phyloP scores from a whole-genome alignment of 2,329 filamentous ascomycete species.

The Venturia aucupariae region DNA sequence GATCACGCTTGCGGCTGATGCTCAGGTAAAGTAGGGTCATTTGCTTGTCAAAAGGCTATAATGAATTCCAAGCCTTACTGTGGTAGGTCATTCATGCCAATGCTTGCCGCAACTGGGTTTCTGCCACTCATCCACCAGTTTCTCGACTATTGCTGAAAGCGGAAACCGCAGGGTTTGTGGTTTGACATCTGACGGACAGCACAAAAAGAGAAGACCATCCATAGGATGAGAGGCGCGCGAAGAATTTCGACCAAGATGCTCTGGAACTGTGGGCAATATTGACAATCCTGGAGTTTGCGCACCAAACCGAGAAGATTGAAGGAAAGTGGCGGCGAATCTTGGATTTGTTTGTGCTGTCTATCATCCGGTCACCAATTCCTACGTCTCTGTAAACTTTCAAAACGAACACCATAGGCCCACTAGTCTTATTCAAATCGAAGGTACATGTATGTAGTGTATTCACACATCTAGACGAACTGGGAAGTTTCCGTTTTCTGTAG shows the following conservation, averaged over 20 bases:
- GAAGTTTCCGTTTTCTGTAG: slow-evolving; percentile 48
- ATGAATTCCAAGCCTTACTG: neutral
- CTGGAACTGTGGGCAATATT: neutral
- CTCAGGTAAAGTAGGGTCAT: neutral
- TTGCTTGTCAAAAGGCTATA: neutral
- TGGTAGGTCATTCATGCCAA: neutral
- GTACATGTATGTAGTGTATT: neutral
- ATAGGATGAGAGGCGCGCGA: neutral
- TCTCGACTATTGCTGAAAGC: neutral
- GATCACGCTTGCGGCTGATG: neutral
- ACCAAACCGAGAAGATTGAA: neutral
- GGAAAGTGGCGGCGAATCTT: neutral
- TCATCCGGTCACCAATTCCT: neutral
- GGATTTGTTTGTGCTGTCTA: neutral
- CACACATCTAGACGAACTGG: slow-evolving; percentile 41
- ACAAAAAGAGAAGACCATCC: neutral
- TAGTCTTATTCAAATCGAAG: neutral
- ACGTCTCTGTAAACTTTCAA: neutral
- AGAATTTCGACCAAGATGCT: neutral
- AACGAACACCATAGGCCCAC: neutral
- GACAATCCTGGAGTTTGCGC: neutral
- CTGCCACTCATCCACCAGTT: neutral
- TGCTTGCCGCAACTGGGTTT: neutral
- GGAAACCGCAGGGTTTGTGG: neutral
- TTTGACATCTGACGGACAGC: neutral